Conservation (phyloP, 176 grass and related monocot genomes). For the Avena eriantha region DNA sequence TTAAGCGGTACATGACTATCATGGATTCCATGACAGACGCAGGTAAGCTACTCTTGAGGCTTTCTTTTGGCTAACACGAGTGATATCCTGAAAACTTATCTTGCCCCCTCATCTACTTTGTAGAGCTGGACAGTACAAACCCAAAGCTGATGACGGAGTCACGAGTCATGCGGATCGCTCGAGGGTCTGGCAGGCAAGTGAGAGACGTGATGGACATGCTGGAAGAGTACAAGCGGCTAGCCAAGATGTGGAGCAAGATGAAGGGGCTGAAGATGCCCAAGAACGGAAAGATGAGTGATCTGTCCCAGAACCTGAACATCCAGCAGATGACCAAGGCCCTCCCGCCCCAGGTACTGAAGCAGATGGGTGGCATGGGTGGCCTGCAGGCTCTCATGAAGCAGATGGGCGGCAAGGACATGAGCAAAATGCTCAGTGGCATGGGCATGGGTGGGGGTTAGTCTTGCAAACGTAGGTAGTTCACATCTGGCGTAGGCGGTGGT, state of each 20-base stretch:
- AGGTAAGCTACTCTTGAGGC: slow-evolving; percentile 44
- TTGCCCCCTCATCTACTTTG: neutral
- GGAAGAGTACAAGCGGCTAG: slow-evolving; percentile 82
- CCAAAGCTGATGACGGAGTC: slow-evolving; percentile 84
- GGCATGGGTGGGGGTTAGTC: slow-evolving; percentile 29
- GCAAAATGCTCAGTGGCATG: slow-evolving; percentile 52
- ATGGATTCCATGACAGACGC: slow-evolving; percentile 94
- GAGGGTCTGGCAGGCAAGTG: slow-evolving; percentile 67
- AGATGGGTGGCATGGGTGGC: slow-evolving; percentile 68
- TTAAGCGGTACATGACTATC: slow-evolving; percentile 95
- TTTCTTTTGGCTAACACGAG: neutral
- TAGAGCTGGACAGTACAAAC: slow-evolving; percentile 88
- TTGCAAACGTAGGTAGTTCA: neutral
- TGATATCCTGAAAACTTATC: slow-evolving; percentile 4
- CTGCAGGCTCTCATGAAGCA: slow-evolving; percentile 76
- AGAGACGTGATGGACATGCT: slow-evolving; percentile 76
- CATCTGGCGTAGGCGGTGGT: neutral
- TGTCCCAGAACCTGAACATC: slow-evolving; percentile 52
- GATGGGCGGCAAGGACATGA: slow-evolving; percentile 62
- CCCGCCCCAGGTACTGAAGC: slow-evolving; percentile 74
- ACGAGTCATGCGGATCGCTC: slow-evolving; percentile 59
- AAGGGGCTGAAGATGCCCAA: slow-evolving; percentile 72
- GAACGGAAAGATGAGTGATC: slow-evolving; percentile 58
- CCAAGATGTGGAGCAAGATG: slow-evolving; percentile 83
- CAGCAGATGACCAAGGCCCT: slow-evolving; percentile 66